These are phyloP conservation scores for Trichoderma guizhouense DNA, from an alignment of 2,329 filamentous ascomycete species.

Conservation along the genomic window DNA sequence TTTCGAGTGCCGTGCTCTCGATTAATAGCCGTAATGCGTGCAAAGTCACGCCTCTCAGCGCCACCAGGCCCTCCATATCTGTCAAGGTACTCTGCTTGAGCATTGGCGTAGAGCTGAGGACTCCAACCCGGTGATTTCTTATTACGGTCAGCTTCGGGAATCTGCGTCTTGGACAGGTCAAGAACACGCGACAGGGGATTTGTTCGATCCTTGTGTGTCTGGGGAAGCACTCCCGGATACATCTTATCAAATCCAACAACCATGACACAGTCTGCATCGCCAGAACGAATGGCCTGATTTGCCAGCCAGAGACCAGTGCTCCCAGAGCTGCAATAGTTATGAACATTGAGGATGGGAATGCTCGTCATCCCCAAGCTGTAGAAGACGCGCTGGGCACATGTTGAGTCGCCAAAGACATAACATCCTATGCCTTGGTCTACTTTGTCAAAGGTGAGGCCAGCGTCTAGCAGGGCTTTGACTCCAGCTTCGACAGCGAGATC, in stretches of 20 bases:
- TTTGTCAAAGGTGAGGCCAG: not conserved
- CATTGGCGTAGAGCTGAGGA: not conserved
- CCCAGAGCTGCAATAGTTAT: conserved; percentile 1
- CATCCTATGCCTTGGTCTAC: conserved; percentile 1
- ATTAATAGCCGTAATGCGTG: not conserved
- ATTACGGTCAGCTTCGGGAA: not conserved
- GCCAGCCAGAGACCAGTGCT: not conserved
- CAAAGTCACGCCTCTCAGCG: not conserved
- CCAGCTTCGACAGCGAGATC: not conserved
- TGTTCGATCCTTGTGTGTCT: not conserved
- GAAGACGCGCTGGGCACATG: conserved; percentile 1
- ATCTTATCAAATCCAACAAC: conserved; percentile 1
- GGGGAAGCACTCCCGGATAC: not conserved
- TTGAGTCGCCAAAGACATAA: not conserved
- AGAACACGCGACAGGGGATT: not conserved
- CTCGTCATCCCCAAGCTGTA: conserved; percentile 7
- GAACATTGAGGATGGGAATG: not conserved
- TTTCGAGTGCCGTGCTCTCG: not conserved
- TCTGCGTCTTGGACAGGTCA: not conserved
- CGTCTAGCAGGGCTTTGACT: not conserved
- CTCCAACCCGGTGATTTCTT: not conserved
- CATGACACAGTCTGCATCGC: not conserved
- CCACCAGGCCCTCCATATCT: not conserved
- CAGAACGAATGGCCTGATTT: not conserved
- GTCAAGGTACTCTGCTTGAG: not conserved